Conservation (phyloP, 2,329 filamentous ascomycete species). For the Trichoderma sp. region DNA sequence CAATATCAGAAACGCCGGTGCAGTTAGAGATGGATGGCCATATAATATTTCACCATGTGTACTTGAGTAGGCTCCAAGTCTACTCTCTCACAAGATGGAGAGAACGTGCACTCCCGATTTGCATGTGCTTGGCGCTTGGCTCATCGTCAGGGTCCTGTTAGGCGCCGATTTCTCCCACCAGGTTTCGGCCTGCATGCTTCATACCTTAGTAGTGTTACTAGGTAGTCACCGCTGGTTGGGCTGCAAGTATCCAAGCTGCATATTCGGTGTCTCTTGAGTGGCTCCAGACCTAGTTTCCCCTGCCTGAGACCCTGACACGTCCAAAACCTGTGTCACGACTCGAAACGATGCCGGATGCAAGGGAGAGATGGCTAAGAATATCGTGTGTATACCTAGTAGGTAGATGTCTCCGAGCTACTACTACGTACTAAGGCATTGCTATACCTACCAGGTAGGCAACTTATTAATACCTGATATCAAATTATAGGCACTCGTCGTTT, state of each 20-base stretch:
- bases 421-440: background rate
- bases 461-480: background rate
- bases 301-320: background rate
- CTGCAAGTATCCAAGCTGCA: conserved; percentile 8
- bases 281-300: background rate
- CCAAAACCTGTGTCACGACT: background rate
- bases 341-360: background rate
- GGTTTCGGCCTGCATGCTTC: background rate
- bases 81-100: no score
- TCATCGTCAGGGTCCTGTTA: background rate
- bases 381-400: background rate
- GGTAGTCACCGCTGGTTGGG: background rate
- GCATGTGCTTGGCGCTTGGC: background rate
- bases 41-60: no score
- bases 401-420: no score
- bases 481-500: background rate
- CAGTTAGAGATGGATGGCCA: no score
- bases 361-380: background rate
- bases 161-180: background rate
- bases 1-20: background rate
- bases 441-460: background rate
- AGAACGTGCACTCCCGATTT: background rate
- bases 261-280: background rate
- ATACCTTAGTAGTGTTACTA: no score
- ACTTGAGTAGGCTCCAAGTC: no score